phyloP scores from a whole-genome alignment of 352 stramenopile species.

The Globisporangium rhizosaccharum region DNA sequence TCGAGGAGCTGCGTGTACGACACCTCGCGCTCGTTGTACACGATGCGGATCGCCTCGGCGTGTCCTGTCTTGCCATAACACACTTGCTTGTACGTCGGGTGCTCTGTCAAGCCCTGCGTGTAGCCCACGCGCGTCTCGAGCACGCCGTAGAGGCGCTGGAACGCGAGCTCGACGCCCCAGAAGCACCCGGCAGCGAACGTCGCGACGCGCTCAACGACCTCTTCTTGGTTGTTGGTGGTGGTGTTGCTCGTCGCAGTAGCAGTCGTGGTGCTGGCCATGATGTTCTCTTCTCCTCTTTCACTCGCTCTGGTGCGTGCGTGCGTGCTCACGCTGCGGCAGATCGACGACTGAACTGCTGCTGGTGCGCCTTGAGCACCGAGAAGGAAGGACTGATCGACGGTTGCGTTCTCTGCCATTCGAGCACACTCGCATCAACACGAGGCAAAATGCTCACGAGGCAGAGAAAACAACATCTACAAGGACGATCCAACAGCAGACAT shows the following conservation, averaged over 20 bases:
- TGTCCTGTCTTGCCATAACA: constrained; percentile 92
- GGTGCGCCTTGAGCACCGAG: neutral
- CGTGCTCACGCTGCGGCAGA: too few relatives aligned
- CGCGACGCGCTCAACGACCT: constrained; percentile 34
- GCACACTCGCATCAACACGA: neutral
- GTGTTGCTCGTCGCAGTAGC: neutral
- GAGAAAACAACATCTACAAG: neutral
- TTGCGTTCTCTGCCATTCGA: neutral
- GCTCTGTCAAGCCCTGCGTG: constrained; percentile 62
- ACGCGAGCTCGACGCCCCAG: constrained; percentile 96
- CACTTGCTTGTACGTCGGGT: constrained; percentile 95
- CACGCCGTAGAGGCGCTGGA: constrained; percentile 95
- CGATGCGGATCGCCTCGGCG: constrained; percentile 91
- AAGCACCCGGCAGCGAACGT: constrained; percentile 98
- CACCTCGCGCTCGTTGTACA: constrained; percentile 88
- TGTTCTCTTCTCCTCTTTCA: too few relatives aligned
- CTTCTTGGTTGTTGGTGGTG: constrained; percentile 5
- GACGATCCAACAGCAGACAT: neutral
- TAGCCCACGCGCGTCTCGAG: constrained; percentile 90
- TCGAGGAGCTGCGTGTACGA: constrained; percentile 73
- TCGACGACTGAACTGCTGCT: neutral
- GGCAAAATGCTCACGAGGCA: neutral
- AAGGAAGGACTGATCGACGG: neutral
- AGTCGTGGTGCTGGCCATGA: too few relatives aligned
- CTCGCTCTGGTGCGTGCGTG: too few relatives aligned